A percentile compares a stretch with the other conserved stretches of the same genome.
Evolutionary conservation across 352 stramenopile species (phyloP).

Genomic region (Aphanomyces invadans): DNA sequence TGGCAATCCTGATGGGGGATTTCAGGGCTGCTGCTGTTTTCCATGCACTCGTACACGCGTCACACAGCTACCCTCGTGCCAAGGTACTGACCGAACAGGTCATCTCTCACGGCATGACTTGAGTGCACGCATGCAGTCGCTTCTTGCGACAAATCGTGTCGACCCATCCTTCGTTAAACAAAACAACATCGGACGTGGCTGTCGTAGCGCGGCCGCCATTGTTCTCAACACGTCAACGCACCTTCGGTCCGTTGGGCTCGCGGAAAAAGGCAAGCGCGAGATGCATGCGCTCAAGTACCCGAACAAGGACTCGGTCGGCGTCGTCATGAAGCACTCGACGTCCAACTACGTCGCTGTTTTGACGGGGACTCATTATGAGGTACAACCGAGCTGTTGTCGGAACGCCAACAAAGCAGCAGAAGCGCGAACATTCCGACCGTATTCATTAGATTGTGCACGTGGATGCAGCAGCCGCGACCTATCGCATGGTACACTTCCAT

Average conservation of each 20-base stretch:
- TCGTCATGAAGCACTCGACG: neutral
- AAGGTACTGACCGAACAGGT: neutral
- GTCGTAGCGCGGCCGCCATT: neutral
- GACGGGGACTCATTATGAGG: conserved; percentile 4
- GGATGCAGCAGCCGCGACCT: neutral
- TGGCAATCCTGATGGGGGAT: no score
- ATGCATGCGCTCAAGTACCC: conserved; percentile 13
- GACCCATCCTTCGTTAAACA: no score
- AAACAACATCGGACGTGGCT: neutral
- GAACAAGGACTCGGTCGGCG: conserved; percentile 2
- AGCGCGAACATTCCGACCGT: no score
- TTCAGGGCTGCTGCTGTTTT: conserved; percentile 9
- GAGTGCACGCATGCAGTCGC: no score
- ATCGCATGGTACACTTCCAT: neutral
- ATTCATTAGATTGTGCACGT: neutral
- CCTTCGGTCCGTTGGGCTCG: neutral
- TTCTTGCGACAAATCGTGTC: no score
- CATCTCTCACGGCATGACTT: no score
- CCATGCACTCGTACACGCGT: conserved; percentile 1
- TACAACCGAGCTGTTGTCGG: neutral
- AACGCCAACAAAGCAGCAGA: no score
- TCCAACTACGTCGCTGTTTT: conserved; percentile 1
- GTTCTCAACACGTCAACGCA: conserved; percentile 13
- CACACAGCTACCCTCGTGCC: neutral
- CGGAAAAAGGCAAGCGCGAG: conserved; percentile 13